Conservation (phyloP, 345 rosid species). For the Tarenaya hassleriana region DNA sequence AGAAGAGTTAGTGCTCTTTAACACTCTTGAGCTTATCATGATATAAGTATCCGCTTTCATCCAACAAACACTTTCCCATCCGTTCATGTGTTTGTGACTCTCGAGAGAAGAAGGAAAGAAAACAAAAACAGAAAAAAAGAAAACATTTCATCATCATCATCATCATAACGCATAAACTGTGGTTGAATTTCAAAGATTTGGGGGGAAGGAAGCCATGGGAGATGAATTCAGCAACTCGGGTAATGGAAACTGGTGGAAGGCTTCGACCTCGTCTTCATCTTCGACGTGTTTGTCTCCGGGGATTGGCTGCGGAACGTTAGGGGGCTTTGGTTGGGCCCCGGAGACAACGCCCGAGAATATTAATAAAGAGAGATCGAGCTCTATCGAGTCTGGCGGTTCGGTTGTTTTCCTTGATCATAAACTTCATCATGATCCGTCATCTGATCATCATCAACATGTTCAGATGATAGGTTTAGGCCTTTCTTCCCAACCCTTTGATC, state of each 20-base stretch:
- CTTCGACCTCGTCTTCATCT: conserved; percentile 30
- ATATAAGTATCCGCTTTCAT: conserved; percentile 32
- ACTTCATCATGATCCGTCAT: conserved; percentile 32
- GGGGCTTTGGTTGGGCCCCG: conserved; percentile 64
- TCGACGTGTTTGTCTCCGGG: conserved; percentile 44
- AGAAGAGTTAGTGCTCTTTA: neutral
- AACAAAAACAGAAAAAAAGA: no score
- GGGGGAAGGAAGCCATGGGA: conserved; percentile 25
- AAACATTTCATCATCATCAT: conserved; percentile 40
- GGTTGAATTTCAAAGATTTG: no score
- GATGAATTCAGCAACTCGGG: conserved; percentile 33
- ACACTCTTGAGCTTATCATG: conserved; percentile 27
- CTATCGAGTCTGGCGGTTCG: conserved; percentile 52
- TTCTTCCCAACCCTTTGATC: conserved; percentile 64
- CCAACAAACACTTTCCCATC: conserved; percentile 19
- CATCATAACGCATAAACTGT: no score
- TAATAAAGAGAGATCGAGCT: conserved; percentile 46
- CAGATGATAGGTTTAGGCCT: conserved; percentile 90
- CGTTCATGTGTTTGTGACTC: conserved; percentile 27
- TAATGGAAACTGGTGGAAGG: conserved; percentile 29
- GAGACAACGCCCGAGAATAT: conserved; percentile 37
- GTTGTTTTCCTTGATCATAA: conserved; percentile 40
- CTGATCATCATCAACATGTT: conserved; percentile 43
- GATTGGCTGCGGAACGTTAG: conserved; percentile 23
- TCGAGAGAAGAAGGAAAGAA: conserved; percentile 38